Conservation (phyloP, 768 basidiomycete genomes). For the Lentinula lateritia region DNA sequence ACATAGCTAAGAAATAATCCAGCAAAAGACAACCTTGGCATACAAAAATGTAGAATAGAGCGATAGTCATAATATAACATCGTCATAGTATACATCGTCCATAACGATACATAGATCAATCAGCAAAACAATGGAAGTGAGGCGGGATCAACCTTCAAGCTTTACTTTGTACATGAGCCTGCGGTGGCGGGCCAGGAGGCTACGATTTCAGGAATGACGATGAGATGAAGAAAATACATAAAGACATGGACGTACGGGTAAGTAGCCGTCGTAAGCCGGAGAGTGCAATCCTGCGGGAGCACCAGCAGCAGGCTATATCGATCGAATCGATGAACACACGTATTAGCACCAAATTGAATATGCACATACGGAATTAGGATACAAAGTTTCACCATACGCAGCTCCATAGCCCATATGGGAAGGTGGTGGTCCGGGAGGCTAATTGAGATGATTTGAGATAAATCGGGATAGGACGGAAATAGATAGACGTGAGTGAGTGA, state of each 20-base stretch:
- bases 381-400: background rate
- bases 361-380: background rate
- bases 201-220: background rate
- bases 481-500: background rate
- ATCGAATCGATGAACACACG: background rate
- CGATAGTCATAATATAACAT: too few relatives aligned
- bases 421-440: constrained; percentile 1
- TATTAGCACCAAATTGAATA: too few relatives aligned
- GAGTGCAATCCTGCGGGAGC: background rate
- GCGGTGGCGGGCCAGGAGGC: background rate
- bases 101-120: background rate
- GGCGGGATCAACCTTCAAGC: background rate
- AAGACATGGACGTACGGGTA: background rate
- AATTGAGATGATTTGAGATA: background rate
- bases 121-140: background rate
- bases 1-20: too few relatives aligned
- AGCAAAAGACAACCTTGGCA: too few relatives aligned
- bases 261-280: background rate
- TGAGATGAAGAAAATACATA: background rate
- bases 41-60: too few relatives aligned
- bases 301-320: background rate
- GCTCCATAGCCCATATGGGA: background rate
- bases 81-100: too few relatives aligned
- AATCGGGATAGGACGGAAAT: background rate
- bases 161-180: background rate